These are phyloP conservation scores for Sordariomycetes sp. DNA, from an alignment of 2,329 filamentous ascomycete genomes.

Conservation along the genomic window DNA sequence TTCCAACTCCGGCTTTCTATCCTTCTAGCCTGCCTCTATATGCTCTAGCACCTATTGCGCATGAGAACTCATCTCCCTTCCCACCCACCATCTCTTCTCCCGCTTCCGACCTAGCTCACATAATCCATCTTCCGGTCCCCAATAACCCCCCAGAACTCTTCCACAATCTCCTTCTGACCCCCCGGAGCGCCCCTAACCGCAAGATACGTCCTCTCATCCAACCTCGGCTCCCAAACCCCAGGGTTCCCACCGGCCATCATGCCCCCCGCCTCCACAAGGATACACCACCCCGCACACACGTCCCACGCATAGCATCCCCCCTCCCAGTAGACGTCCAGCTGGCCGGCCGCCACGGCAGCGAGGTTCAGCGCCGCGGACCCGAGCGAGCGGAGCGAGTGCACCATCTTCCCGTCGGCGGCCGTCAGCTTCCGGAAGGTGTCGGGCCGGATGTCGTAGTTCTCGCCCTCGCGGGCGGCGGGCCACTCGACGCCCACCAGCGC, in stretches of 20 bases:
- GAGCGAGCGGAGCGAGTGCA: constrained; percentile 57
- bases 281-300: constrained; percentile 69
- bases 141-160: constrained; percentile 51
- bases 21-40: neutral
- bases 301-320: constrained; percentile 80
- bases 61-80: neutral
- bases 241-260: constrained; percentile 61
- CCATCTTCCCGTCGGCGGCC: constrained; percentile 58
- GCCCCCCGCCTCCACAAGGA: constrained; percentile 62
- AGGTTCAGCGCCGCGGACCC: constrained; percentile 67
- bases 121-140: constrained; percentile 41
- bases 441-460: constrained; percentile 58
- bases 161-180: constrained; percentile 47
- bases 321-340: constrained; percentile 69
- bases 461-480: constrained; percentile 54
- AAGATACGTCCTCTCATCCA: constrained; percentile 49
- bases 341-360: constrained; percentile 57
- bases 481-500: constrained; percentile 61
- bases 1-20: neutral
- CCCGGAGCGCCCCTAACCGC: constrained; percentile 45
- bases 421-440: constrained; percentile 50
- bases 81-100: neutral
- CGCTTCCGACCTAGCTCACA: neutral
- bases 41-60: neutral
- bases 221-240: constrained; percentile 50